phyloP scores from a whole-genome alignment of 2,329 filamentous ascomycete species.

The Zalaria sp. region DNA sequence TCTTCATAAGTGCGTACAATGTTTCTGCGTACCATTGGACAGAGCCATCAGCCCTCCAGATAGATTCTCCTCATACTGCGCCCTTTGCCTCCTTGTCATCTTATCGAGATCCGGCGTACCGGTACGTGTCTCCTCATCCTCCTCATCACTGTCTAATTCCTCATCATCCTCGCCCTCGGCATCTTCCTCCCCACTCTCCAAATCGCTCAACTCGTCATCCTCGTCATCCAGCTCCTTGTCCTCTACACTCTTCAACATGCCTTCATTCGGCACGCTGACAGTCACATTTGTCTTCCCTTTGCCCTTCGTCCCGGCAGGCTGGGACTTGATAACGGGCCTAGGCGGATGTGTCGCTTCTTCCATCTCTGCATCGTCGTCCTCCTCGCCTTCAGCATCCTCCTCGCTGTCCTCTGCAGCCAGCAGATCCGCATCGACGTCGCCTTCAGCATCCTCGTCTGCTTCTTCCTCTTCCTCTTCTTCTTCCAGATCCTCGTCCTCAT shows the following conservation, averaged over 20 bases:
- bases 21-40: conserved; percentile 28
- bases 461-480: conserved; percentile 10
- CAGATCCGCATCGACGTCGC: conserved; percentile 21
- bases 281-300: conserved; percentile 14
- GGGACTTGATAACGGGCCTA: conserved; percentile 16
- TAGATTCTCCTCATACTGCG: conserved; percentile 28
- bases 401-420: conserved; percentile 25
- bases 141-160: conserved; percentile 25
- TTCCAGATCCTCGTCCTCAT: conserved; percentile 9
- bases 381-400: conserved; percentile 19
- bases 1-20: no score
- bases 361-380: conserved; percentile 10
- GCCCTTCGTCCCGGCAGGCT: conserved; percentile 6
- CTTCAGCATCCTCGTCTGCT: conserved; percentile 14
- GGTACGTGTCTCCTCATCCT: conserved; percentile 21
- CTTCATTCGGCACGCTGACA: conserved; percentile 14
- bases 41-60: conserved; percentile 32
- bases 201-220: conserved; percentile 19
- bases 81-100: conserved; percentile 55
- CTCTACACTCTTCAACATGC: conserved; percentile 29
- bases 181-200: conserved; percentile 13
- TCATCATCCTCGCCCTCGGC: conserved; percentile 24
- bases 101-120: conserved; percentile 51
- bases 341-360: conserved; percentile 16
- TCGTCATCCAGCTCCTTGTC: conserved; percentile 22